A percentile compares a stretch with the other conserved stretches of the same genome.
phyloP scores from a whole-genome alignment of 2,329 filamentous ascomycete genomes.

The Canariomyces notabilis region DNA sequence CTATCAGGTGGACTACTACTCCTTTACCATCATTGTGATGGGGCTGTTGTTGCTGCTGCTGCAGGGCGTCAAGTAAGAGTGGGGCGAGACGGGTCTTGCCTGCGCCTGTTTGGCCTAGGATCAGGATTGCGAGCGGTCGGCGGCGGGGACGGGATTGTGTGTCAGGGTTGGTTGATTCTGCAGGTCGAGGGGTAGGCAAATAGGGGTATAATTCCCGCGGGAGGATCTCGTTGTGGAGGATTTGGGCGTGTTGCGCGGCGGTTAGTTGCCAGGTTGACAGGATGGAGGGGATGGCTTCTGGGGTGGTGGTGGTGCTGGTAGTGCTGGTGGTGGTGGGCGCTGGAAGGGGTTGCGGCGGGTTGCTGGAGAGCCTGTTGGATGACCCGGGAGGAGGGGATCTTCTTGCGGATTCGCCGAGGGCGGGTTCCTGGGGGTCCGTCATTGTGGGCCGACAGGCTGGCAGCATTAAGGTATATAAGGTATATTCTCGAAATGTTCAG shows the following conservation, averaged over 20 bases:
- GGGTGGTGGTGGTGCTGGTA: not conserved
- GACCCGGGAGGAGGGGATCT: not conserved
- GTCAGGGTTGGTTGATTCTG: not conserved
- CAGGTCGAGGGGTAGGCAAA: constrained; percentile 3
- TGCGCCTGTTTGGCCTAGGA: constrained; percentile 45
- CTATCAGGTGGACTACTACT: constrained; percentile 36
- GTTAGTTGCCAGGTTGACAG: constrained; percentile 18
- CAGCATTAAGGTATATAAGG: no score
- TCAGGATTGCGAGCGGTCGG: constrained; percentile 37
- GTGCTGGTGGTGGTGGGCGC: not conserved
- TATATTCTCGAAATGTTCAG: no score
- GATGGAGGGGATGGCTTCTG: constrained; percentile 5
- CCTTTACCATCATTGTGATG: not conserved
- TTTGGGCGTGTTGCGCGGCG: constrained; percentile 6
- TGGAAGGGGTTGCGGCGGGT: not conserved
- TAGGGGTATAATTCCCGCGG: constrained; percentile 30
- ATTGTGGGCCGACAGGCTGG: no score
- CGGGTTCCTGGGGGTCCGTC: not conserved
- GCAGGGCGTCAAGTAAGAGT: constrained; percentile 32
- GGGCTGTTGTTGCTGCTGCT: not conserved
- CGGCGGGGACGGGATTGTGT: constrained; percentile 5
- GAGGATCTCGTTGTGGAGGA: constrained; percentile 24
- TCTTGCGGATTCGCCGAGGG: not conserved
- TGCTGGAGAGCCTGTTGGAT: not conserved
- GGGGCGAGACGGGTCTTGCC: constrained; percentile 44